Conservation (phyloP, 306 rosid species). For the Quercus agrifolia region DNA sequence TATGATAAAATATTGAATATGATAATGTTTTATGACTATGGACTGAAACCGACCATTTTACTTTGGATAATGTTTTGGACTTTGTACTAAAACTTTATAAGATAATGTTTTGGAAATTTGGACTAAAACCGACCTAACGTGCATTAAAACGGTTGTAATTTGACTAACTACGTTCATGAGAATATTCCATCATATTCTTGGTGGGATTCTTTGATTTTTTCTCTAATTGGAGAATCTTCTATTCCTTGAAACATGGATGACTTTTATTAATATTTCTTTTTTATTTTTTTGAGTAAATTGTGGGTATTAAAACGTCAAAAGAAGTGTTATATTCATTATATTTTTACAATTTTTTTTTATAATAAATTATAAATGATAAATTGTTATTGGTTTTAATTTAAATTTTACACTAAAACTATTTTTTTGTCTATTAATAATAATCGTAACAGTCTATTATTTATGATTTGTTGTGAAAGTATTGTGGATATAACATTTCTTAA, state of each 20-base stretch:
- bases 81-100: not conserved
- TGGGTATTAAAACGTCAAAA: not conserved
- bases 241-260: not conserved
- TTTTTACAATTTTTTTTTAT: no score
- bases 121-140: not conserved
- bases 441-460: rapidly evolving
- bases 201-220: not conserved
- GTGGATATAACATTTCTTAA: not conserved
- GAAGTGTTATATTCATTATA: rapidly evolving
- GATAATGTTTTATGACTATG: not conserved
- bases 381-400: no score
- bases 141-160: not conserved
- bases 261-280: not conserved
- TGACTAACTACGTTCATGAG: not conserved
- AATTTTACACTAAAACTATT: no score
- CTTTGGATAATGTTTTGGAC: not conserved
- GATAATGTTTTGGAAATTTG: not conserved
- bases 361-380: no score
- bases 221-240: no score
- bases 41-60: not conserved
- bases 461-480: rapidly evolving
- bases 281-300: not conserved
- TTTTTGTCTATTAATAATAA: no score
- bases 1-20: not conserved
- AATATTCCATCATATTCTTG: not conserved